Percentiles rank a stretch among this genome's conserved stretches.
Conservation (phyloP, 345 rosid species). For the Moricandia arvensis region DNA sequence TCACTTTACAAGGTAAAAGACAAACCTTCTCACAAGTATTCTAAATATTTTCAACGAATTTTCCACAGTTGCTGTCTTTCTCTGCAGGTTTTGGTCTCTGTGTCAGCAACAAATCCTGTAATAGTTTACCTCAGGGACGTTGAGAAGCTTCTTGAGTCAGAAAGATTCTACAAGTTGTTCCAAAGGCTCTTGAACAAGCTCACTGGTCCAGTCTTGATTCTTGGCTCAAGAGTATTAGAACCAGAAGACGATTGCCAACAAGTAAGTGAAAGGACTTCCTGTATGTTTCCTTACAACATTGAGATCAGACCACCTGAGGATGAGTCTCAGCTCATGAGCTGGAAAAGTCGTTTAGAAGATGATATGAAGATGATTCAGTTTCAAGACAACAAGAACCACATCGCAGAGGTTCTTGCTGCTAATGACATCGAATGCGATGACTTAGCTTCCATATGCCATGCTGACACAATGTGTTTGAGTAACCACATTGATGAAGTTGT, state of each 20-base stretch:
- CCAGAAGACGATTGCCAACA: conserved; percentile 60
- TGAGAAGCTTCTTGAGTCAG: conserved; percentile 79
- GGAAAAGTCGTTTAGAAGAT: conserved; percentile 83
- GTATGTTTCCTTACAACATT: conserved; percentile 73
- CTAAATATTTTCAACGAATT: not conserved
- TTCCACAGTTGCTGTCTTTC: not conserved
- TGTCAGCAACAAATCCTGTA: conserved; percentile 58
- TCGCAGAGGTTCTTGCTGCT: conserved; percentile 86
- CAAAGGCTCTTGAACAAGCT: conserved; percentile 64
- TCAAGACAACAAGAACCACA: conserved; percentile 91
- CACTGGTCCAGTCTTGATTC: conserved; percentile 71
- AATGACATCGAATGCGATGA: conserved; percentile 92
- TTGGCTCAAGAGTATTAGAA: conserved; percentile 78
- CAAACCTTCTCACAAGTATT: not conserved
- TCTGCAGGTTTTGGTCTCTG: conserved; percentile 65
- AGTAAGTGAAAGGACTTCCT: conserved; percentile 50
- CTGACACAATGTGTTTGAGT: conserved; percentile 71
- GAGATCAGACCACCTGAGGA: conserved; percentile 82
- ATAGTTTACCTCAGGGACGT: conserved; percentile 80
- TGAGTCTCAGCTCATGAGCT: conserved; percentile 63
- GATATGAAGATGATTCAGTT: conserved; percentile 79
- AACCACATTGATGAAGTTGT: conserved; percentile 84
- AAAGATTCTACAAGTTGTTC: conserved; percentile 64
- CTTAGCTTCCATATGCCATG: conserved; percentile 70
- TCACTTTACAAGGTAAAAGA: conserved; percentile 82